A percentile compares a stretch with the other conserved stretches of the same genome.
Conservation (phyloP, 1,139 yeast species). For the Hyphopichia khmerensis region DNA sequence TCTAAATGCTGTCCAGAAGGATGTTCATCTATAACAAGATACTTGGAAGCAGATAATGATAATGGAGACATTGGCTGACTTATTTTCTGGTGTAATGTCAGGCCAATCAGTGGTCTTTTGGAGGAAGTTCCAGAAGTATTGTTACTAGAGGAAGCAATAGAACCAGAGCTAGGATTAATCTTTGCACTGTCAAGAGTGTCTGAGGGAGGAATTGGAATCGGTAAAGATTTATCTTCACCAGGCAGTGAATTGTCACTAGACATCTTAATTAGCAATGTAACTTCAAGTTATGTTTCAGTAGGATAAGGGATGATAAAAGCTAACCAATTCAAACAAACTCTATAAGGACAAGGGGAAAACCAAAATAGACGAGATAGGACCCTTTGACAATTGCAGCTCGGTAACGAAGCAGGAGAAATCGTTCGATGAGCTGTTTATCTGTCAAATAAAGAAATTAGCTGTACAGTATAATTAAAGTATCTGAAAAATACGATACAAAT, state of each 20-base stretch:
- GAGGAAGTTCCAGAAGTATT: not conserved
- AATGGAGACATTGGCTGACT: slow-evolving; percentile 35
- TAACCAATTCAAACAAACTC: no score
- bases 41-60: slow-evolving; percentile 19
- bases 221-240: not conserved
- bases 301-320: no score
- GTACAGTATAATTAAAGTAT: no score
- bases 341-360: not conserved
- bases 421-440: no score
- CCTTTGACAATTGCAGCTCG: not conserved
- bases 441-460: no score
- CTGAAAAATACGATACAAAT: no score
- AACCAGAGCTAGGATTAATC: not conserved
- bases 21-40: slow-evolving; percentile 4
- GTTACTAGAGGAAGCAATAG: not conserved
- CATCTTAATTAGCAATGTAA: no score
- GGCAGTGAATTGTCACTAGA: not conserved
- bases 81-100: slow-evolving; percentile 2
- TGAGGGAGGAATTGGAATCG: not conserved
- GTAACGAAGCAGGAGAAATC: no score
- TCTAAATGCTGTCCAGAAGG: not conserved
- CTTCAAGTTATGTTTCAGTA: no score
- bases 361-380: not conserved
- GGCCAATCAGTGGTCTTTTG: slow-evolving; percentile 4
- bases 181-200: not conserved